Base-by-base conservation (phyloP, 2,329 filamentous ascomycete species). In the Pseudogymnoascus sp. region DNA sequence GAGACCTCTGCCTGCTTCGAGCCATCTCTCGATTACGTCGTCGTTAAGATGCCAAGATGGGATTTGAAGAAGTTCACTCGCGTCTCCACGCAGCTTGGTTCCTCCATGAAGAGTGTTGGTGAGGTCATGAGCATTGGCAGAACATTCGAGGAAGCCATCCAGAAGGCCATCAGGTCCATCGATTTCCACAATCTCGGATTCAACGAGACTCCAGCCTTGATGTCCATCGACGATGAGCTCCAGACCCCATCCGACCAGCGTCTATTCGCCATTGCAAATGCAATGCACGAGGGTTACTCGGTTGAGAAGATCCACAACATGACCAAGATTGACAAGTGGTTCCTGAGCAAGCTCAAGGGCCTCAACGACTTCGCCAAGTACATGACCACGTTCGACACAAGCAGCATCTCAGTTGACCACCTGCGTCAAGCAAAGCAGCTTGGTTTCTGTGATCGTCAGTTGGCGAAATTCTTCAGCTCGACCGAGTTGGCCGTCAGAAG, bases 261-360 rank as follows among this genome's bases (percentile, higher is more conserved):
- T 70, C 83, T 97, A 62, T 97, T 99, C 71, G 94, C 94, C 62
- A 95, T 99, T 69, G 94, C 94, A 67, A 97, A 99, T 70, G 94
- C 94, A 41, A 97, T 99, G 93, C 86, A 92, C 72, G 81, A 88
- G 62, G 94, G 93, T 33, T 99, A 97, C 77, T 88, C 86, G 3
- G 92, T 97, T 36, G 90, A 97, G 72, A 94, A 96, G 77, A 96
- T 99, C 73, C 97, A 92, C 92, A 90, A 97, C 74, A 82, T 97
- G 79, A 99, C 94, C 71, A 92, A 93, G 78, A 99, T 99, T 69
- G 94, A 97, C 78, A 96, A 95, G 76, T 99, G 94, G 94, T 99
- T 97, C 81, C 78, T 99, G 67, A 86, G 85, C 76, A 92, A 91
- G 74, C 86, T 99, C 62, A 96, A 96, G 84, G 87, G 88, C 28